A percentile compares a stretch with the other conserved stretches of the same genome.
These are phyloP conservation scores for Leccinum truebloodii DNA, from an alignment of 768 basidiomycete genomes.

Conservation along the genomic window DNA sequence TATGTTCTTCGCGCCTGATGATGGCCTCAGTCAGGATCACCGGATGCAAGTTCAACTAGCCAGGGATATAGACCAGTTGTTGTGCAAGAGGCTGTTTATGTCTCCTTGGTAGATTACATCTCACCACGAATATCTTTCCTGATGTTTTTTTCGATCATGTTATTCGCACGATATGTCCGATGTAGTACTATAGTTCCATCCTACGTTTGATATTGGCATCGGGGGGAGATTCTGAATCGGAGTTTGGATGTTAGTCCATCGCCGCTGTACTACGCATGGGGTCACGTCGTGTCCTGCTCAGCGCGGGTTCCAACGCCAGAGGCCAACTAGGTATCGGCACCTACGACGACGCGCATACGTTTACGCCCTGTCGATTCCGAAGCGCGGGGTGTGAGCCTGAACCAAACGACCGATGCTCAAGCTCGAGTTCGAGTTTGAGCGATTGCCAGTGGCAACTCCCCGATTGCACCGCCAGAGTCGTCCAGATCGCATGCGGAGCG, in stretches of 20 bases:
- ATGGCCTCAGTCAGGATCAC: slow-evolving; percentile 49
- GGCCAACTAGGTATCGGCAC: slow-evolving; percentile 47
- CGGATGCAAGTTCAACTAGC: slow-evolving; percentile 52
- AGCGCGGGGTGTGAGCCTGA: slow-evolving; percentile 5
- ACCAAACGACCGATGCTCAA: background rate
- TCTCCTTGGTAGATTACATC: slow-evolving; percentile 10
- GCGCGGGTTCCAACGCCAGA: slow-evolving; percentile 51
- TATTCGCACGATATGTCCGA: slow-evolving; percentile 14
- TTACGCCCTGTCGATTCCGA: slow-evolving; percentile 39
- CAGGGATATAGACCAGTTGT: background rate
- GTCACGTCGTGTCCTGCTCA: slow-evolving; percentile 27
- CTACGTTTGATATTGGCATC: slow-evolving; percentile 1
- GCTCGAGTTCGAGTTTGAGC: background rate
- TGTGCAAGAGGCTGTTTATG: background rate
- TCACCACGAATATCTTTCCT: slow-evolving; percentile 14
- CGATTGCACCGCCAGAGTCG: slow-evolving; percentile 31
- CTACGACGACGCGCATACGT: slow-evolving; percentile 40
- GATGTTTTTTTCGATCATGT: slow-evolving; percentile 8
- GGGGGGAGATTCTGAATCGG: background rate
- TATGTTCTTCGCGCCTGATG: slow-evolving; percentile 7
- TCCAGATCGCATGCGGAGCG: slow-evolving; percentile 65
- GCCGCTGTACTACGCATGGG: background rate
- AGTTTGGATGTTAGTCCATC: background rate
- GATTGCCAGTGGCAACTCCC: slow-evolving; percentile 23
- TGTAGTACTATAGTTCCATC: background rate